phyloP scores from a whole-genome alignment of 768 basidiomycete species.

The Cystobasidium ongulense region DNA sequence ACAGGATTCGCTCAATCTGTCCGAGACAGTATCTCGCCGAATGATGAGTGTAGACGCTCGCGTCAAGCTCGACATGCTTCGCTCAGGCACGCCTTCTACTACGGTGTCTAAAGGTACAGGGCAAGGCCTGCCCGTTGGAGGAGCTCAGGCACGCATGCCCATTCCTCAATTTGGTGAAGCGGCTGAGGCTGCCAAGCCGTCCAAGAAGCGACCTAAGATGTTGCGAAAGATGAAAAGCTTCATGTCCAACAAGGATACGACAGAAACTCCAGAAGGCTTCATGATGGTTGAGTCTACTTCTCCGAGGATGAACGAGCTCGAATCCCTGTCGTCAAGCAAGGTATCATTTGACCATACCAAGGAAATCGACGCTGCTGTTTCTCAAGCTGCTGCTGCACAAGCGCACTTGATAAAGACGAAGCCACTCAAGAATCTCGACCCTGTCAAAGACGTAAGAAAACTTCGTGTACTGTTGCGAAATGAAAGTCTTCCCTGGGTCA shows the following conservation, averaged over 20 bases:
- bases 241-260: not conserved
- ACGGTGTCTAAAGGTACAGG: not conserved
- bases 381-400: constrained; percentile 13
- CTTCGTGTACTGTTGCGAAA: constrained; percentile 76
- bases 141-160: constrained; percentile 9
- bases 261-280: constrained; percentile 24
- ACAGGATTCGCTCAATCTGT: constrained; percentile 18
- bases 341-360: not conserved
- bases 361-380: not conserved
- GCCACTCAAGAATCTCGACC: not conserved
- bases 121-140: not conserved
- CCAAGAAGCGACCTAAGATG: constrained; percentile 11
- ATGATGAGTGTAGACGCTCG: constrained; percentile 28
- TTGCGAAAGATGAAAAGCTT: constrained; percentile 23
- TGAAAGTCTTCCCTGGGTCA: constrained; percentile 84
- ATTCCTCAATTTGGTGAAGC: not conserved
- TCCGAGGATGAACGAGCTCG: not conserved
- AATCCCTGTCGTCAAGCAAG: not conserved
- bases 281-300: not conserved
- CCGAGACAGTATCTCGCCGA: not conserved
- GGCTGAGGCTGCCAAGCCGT: not conserved
- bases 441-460: constrained; percentile 63
- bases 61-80: constrained; percentile 32
- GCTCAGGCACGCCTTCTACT: not conserved
- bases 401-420: constrained; percentile 6